Percentiles rank a stretch among this genome's conserved stretches.
Evolutionary conservation across 164 flowering plant species (phyloP).

Genomic region (Aristolochia contorta): DNA sequence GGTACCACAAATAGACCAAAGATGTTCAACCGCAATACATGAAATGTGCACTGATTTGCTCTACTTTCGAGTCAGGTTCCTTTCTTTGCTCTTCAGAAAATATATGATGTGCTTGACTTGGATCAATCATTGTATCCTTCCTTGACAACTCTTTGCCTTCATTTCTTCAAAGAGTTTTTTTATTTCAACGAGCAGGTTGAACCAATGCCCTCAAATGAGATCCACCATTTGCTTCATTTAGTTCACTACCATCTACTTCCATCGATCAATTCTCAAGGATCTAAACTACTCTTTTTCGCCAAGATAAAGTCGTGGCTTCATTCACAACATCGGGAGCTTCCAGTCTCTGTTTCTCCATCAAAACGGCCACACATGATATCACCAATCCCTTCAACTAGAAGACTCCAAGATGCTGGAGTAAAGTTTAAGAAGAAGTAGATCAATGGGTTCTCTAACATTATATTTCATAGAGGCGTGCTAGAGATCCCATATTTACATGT

Average conservation of each 20-base stretch:
- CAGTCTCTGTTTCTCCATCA: background rate
- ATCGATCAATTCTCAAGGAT: no score
- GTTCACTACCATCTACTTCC: no score
- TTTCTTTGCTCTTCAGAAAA: conserved; percentile 1
- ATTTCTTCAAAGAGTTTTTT: background rate
- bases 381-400: background rate
- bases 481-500: conserved; percentile 5
- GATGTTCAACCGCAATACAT: no score
- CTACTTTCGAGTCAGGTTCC: conserved; percentile 5
- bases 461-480: background rate
- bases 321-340: background rate
- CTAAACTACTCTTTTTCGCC: no score
- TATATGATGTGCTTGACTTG: background rate
- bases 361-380: background rate
- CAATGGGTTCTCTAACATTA: background rate
- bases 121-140: background rate
- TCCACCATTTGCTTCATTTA: conserved; percentile 2
- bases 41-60: background rate
- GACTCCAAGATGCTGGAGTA: conserved; percentile 7
- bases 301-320: no score
- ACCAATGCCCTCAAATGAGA: background rate
- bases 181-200: background rate
- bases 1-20: no score
- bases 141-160: background rate
- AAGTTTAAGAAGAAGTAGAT: no score